Base-by-base conservation (phyloP, 257 asterid species). In the Capsicum baccatum region DNA sequence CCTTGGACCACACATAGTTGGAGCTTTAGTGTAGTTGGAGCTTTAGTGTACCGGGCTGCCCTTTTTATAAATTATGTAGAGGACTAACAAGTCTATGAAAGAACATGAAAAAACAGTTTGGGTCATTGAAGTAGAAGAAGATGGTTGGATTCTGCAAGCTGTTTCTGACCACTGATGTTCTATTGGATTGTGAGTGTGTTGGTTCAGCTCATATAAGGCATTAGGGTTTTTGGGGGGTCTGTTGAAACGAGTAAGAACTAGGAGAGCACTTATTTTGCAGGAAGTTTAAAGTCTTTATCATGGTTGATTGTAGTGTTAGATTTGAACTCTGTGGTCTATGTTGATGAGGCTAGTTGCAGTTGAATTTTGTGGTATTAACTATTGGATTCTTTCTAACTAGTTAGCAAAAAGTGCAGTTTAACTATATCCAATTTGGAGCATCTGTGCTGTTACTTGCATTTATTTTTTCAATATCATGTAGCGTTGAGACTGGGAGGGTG, bases 291-390 rank as follows among this genome's bases (percentile, higher is more conserved):
- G 33, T 26, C 57, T 44, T n/a, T 71, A 71, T 71, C 58, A 47
- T 19, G 33, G 33, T 26, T 26, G 33, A 1, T 26, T 26, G 33
- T 26, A 26, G 33, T 26, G 1, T 1, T 26, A 26, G 33, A 26
- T 26, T 26, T 26, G 33, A 26, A 19, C 59, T 73, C 10, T 48
- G 80, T 73, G 6, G 11, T 73, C 48, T 74, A 52, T 74, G 81
- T 74, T 76, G 44, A 19, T 26, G 13, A 76, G 81, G 21, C 48
- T 76, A 76, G 47, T 52, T 73, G 44, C 56, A 42, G 79, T 17
- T 70, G 55, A 44, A 70, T 70, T 44, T 9, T 44, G 56, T 16
- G 79, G 79, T 42, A 44, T 70, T 15, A 44, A 5, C 56, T 70
- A 44, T 17, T 68, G 52, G 26, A 39, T 68, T 37, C 9, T 39